phyloP scores from a whole-genome alignment of 1,139 yeast species.

The Zhuliangozyma blackwelliae region DNA sequence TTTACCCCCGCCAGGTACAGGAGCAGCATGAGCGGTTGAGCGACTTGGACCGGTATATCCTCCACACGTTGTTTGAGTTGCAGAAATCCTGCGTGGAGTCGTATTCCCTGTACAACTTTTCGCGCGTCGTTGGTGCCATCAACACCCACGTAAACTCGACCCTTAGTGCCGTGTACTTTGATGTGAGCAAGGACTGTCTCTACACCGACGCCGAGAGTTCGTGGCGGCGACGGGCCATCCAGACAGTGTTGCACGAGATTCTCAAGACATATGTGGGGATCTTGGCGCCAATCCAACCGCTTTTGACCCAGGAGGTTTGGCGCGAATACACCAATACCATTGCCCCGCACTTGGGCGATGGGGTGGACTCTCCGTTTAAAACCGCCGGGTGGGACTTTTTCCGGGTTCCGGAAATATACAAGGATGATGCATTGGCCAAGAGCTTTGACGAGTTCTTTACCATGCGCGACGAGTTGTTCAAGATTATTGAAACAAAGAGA shows the following conservation, averaged over 20 bases:
- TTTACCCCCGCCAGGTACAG: conserved; percentile 6
- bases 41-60: conserved; percentile 60
- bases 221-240: conserved; percentile 57
- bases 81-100: conserved; percentile 37
- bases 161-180: conserved; percentile 82
- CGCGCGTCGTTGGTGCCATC: conserved; percentile 58
- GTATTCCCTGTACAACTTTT: conserved; percentile 60
- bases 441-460: conserved; percentile 41
- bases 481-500: conserved; percentile 29
- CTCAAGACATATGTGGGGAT: conserved; percentile 60
- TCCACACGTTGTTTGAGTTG: conserved; percentile 52
- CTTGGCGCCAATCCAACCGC: conserved; percentile 78
- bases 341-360: conserved; percentile 22
- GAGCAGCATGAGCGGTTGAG: conserved; percentile 30
- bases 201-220: conserved; percentile 62
- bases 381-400: conserved; percentile 29
- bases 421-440: conserved; percentile 26
- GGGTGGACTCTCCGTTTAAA: conserved; percentile 49
- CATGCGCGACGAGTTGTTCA: conserved; percentile 48
- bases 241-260: conserved; percentile 64
- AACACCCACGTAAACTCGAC: conserved; percentile 72
- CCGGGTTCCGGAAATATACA: conserved; percentile 22
- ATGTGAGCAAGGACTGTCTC: conserved; percentile 76
- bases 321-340: conserved; percentile 40
- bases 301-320: conserved; percentile 88